A percentile compares a stretch with the other conserved stretches of the same genome.
Conservation (phyloP, 306 rosid species). For the Rosa rugosa region DNA sequence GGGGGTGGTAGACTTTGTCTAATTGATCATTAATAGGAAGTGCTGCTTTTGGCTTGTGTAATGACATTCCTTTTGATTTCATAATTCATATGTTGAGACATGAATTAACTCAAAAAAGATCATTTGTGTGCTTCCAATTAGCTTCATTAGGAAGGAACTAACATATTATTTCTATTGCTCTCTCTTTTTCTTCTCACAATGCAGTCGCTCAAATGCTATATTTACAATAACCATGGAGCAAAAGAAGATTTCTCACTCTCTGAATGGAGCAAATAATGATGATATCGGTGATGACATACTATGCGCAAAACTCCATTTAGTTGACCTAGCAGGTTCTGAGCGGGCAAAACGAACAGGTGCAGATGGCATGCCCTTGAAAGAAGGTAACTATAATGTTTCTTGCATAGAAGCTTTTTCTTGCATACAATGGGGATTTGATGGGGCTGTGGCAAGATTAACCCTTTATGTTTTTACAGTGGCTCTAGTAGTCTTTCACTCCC, state of each 20-base stretch:
- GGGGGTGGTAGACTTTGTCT: too few relatives aligned
- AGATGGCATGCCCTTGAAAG: conserved; percentile 94
- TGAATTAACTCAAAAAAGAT: background rate
- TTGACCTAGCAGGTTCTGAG: conserved; percentile 97
- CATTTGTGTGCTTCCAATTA: background rate
- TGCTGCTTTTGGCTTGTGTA: background rate
- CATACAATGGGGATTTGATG: background rate
- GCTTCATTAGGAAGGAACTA: background rate
- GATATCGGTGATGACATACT: conserved; percentile 72
- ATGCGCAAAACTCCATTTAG: conserved; percentile 85
- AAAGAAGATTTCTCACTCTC: conserved; percentile 42
- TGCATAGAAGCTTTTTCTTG: background rate
- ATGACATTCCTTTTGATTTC: background rate
- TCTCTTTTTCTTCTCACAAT: background rate
- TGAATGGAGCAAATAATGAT: conserved; percentile 34
- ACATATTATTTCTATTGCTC: background rate
- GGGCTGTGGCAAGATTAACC: background rate
- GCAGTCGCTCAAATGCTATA: conserved; percentile 95
- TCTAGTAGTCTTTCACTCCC: background rate
- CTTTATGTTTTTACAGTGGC: background rate
- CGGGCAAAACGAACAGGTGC: conserved; percentile 97
- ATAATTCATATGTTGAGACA: background rate
- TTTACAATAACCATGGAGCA: conserved; percentile 94
- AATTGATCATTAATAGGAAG: background rate
- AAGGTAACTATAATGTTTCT: conserved; percentile 54